Percentiles rank a stretch among this genome's conserved stretches.
These are phyloP conservation scores for Hygrophila difformis DNA, from an alignment of 257 asterid species.

Conservation along the genomic window DNA sequence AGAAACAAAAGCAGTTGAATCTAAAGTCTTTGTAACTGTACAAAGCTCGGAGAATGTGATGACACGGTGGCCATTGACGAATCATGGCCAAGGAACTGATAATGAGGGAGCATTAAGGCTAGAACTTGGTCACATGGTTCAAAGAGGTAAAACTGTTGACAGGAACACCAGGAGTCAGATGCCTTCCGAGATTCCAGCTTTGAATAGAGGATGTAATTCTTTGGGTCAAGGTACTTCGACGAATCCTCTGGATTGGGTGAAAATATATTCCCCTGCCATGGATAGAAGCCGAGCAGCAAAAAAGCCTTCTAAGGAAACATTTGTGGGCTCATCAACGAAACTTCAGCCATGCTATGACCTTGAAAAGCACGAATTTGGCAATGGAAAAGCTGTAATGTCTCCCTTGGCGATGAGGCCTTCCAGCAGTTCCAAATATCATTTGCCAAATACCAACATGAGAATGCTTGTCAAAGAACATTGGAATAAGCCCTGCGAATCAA, in stretches of 20 bases:
- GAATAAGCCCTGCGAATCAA: constrained; percentile 8
- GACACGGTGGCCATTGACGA: constrained; percentile 8
- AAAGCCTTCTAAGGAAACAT: constrained; percentile 22
- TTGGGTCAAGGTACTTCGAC: constrained; percentile 23
- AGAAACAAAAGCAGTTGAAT: neutral
- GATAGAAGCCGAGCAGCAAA: constrained; percentile 15
- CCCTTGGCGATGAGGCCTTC: constrained; percentile 13
- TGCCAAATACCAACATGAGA: constrained; percentile 18
- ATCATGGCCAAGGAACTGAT: constrained; percentile 12
- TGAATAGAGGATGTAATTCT: neutral
- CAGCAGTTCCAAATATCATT: constrained; percentile 7
- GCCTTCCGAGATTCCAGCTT: constrained; percentile 18
- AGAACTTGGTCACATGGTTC: constrained; percentile 5
- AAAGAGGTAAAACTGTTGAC: constrained; percentile 7
- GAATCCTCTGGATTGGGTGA: constrained; percentile 22
- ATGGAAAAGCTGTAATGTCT: constrained; percentile 23
- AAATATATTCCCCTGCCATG: constrained; percentile 22
- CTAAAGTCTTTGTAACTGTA: constrained; percentile 6
- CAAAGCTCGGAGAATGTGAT: constrained; percentile 21
- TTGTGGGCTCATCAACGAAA: constrained; percentile 26
- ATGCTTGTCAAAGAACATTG: constrained; percentile 20
- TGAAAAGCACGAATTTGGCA: constrained; percentile 15
- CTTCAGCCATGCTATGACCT: constrained; percentile 11
- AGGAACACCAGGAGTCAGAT: constrained; percentile 7
- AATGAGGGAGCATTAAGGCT: constrained; percentile 16